Percentiles rank a stretch among this genome's conserved stretches.
phyloP scores from a whole-genome alignment of 2,329 filamentous ascomycete species.

The Dactylellina parvicollis region DNA sequence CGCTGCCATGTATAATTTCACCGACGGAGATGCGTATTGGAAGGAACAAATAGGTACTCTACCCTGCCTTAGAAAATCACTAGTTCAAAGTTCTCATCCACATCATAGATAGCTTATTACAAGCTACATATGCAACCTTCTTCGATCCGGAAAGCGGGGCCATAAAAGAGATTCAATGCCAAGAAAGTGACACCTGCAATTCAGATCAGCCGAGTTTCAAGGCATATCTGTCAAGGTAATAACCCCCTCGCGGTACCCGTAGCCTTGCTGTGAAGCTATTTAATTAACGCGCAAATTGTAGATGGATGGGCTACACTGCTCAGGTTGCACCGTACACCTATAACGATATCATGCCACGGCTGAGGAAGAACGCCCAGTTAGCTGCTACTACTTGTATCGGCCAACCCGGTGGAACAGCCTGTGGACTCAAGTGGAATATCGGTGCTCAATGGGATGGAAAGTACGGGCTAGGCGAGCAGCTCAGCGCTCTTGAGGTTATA shows the following conservation, averaged over 20 bases:
- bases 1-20: constrained; percentile 74
- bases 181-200: constrained; percentile 70
- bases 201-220: constrained; percentile 79
- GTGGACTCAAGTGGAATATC: constrained; percentile 73
- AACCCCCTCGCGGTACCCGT: not conserved
- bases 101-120: constrained; percentile 28
- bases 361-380: constrained; percentile 69
- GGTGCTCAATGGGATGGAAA: constrained; percentile 67
- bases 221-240: constrained; percentile 68
- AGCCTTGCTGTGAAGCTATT: not conserved
- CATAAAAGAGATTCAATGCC: constrained; percentile 76
- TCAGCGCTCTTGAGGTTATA: constrained; percentile 73
- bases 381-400: constrained; percentile 73
- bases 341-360: constrained; percentile 68
- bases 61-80: not conserved
- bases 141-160: constrained; percentile 63
- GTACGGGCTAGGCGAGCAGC: constrained; percentile 74
- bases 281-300: constrained; percentile 58
- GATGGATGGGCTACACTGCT: constrained; percentile 72
- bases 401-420: constrained; percentile 68
- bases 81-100: not conserved
- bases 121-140: constrained; percentile 40
- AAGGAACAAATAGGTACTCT: constrained; percentile 31
- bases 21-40: constrained; percentile 43
- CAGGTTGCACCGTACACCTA: constrained; percentile 71